phyloP scores from a whole-genome alignment of 148 eudicot genomes.

The Simmondsia chinensis region DNA sequence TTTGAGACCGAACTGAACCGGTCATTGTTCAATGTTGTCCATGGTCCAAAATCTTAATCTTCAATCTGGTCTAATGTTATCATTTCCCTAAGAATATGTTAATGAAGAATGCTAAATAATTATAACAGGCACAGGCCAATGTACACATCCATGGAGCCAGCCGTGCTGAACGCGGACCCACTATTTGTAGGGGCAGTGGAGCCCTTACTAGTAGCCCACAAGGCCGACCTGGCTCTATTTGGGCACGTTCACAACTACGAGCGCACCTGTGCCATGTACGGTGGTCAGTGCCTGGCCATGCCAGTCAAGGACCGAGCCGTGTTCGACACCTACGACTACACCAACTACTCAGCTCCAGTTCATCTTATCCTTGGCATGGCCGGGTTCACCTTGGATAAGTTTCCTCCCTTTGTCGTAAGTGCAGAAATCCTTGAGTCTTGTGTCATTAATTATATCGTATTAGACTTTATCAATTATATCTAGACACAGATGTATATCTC shows the following conservation, averaged over 20 bases:
- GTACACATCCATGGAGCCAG: constrained; percentile 35
- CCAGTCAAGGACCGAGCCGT: constrained; percentile 57
- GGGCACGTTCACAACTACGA: constrained; percentile 80
- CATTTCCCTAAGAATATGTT: neutral
- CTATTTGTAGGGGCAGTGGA: constrained; percentile 50
- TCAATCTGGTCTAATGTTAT: too few relatives aligned
- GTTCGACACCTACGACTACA: constrained; percentile 45
- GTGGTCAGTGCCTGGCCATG: constrained; percentile 43
- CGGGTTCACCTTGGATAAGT: constrained; percentile 59
- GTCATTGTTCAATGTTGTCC: too few relatives aligned
- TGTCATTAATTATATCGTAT: too few relatives aligned
- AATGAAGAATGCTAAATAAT: neutral
- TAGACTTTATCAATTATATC: too few relatives aligned
- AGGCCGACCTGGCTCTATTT: constrained; percentile 65
- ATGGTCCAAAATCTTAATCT: too few relatives aligned
- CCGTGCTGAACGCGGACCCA: constrained; percentile 26
- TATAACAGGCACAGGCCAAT: constrained; percentile 75
- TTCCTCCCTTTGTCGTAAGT: too few relatives aligned
- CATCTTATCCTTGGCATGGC: constrained; percentile 90
- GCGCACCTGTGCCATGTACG: constrained; percentile 64
- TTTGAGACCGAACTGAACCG: neutral
- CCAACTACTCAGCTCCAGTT: constrained; percentile 63
- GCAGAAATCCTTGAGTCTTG: too few relatives aligned
- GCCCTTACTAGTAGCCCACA: constrained; percentile 67
- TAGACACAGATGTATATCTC: too few relatives aligned